Evolutionary conservation across 768 basidiomycete species (phyloP).

Genomic region (Strobilomyces echinocephalus): DNA sequence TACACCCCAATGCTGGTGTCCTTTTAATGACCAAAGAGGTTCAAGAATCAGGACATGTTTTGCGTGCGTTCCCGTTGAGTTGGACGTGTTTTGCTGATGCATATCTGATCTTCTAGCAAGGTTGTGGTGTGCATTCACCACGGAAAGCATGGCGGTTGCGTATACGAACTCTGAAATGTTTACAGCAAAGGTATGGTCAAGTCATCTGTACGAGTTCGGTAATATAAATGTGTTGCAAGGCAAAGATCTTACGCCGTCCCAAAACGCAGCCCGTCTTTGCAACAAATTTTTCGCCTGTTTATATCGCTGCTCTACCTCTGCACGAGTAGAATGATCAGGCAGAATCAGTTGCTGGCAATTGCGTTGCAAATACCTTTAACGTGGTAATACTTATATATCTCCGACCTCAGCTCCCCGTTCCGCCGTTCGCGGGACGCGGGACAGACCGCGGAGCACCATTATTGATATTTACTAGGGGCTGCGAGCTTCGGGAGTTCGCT

Average conservation of each 20-base stretch:
- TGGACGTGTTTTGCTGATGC: not conserved
- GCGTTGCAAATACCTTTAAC: not conserved
- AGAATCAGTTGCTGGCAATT: not conserved
- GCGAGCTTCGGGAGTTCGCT: slow-evolving; percentile 26
- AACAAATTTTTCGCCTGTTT: slow-evolving; percentile 39
- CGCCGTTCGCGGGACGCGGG: slow-evolving; percentile 16
- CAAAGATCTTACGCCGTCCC: slow-evolving; percentile 31
- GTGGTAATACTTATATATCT: not conserved
- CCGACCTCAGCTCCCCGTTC: slow-evolving; percentile 12
- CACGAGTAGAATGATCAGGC: slow-evolving; percentile 12
- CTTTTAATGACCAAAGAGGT: slow-evolving; percentile 53
- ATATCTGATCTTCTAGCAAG: slow-evolving; percentile 40
- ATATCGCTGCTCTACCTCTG: slow-evolving; percentile 52
- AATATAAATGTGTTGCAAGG: slow-evolving; percentile 23
- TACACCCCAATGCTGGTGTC: slow-evolving; percentile 54
- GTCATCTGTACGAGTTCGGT: not conserved
- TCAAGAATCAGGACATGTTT: slow-evolving; percentile 23
- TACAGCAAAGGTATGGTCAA: slow-evolving; percentile 51
- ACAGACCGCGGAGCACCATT: slow-evolving; percentile 25
- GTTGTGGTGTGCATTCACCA: slow-evolving; percentile 82
- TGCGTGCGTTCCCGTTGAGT: slow-evolving; percentile 22
- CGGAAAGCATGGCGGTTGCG: slow-evolving; percentile 75
- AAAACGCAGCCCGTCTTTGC: slow-evolving; percentile 1
- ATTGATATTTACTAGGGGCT: slow-evolving; percentile 32
- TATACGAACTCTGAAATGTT: slow-evolving; percentile 53